Percentiles rank a stretch among this genome's conserved stretches.
Evolutionary conservation across 1,284 basidiomycete genomes (phyloP).

Genomic region (Irpex sp.): DNA sequence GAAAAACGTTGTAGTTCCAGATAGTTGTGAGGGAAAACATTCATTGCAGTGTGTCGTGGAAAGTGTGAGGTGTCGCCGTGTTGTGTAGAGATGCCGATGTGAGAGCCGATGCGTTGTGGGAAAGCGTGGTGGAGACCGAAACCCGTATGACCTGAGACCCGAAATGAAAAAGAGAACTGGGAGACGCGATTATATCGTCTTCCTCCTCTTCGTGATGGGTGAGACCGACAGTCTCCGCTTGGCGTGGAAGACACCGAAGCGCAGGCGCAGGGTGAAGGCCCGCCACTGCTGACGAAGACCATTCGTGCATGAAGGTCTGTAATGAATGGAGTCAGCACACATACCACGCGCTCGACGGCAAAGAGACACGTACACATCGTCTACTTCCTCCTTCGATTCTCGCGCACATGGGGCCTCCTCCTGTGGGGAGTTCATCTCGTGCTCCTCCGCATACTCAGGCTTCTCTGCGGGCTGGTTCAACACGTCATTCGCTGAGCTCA

Average conservation of each 20-base stretch:
- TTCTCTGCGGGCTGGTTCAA: not conserved
- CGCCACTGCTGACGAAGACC: conserved; percentile 55
- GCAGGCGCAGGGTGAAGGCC: conserved; percentile 46
- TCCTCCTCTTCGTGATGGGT: not conserved
- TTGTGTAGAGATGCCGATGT: no score
- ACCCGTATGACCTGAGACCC: not conserved
- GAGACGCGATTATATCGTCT: not conserved
- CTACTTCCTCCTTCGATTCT: not conserved
- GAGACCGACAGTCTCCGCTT: conserved; percentile 33
- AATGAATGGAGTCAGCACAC: conserved; percentile 7
- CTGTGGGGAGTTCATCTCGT: conserved; percentile 4
- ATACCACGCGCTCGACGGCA: not conserved
- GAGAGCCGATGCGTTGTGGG: not conserved
- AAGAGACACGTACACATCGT: conserved; percentile 13
- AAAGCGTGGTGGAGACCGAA: not conserved
- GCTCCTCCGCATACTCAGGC: not conserved
- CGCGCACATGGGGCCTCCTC: not conserved
- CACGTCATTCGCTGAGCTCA: not conserved
- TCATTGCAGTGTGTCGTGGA: no score
- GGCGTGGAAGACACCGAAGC: conserved; percentile 56
- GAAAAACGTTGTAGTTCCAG: no score
- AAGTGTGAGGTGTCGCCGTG: no score
- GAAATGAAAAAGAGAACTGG: not conserved
- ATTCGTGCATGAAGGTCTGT: conserved; percentile 52
- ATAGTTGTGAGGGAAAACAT: no score